Evolutionary conservation across 1,284 basidiomycete genomes (phyloP).

Genomic region (Ceratobasidium sp.): DNA sequence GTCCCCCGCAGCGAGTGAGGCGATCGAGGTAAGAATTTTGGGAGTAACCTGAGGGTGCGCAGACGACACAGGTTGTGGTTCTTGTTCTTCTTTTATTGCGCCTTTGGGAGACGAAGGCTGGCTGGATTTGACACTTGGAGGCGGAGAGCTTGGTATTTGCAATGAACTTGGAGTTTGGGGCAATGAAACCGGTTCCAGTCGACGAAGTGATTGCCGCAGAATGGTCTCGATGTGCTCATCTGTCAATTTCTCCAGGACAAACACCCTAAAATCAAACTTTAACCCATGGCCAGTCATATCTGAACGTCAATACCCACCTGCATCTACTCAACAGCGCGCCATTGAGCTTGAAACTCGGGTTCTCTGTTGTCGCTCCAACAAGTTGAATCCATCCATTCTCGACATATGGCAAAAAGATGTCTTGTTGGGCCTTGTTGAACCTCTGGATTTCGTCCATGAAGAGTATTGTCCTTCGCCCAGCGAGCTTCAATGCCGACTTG

Average conservation of each 20-base stretch:
- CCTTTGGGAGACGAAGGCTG: conserved; percentile 10
- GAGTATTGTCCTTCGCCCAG: conserved; percentile 72
- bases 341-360: conserved; percentile 86
- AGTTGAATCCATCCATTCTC: conserved; percentile 81
- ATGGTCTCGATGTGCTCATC: conserved; percentile 64
- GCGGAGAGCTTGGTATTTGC: not conserved
- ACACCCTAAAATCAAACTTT: conserved; percentile 55
- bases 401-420: conserved; percentile 80
- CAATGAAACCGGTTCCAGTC: conserved; percentile 46
- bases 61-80: conserved; percentile 43
- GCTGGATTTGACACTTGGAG: not conserved
- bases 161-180: not conserved
- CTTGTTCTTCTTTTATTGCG: conserved; percentile 27
- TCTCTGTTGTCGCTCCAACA: conserved; percentile 91
- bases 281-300: conserved; percentile 12
- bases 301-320: conserved; percentile 59
- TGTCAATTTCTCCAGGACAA: conserved; percentile 66
- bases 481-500: conserved; percentile 69
- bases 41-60: conserved; percentile 57
- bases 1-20: conserved; percentile 68
- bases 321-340: conserved; percentile 81
- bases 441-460: conserved; percentile 91
- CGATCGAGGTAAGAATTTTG: conserved; percentile 59
- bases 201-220: conserved; percentile 58
- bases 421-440: conserved; percentile 83